A percentile compares a stretch with the other conserved stretches of the same genome.
Conservation (phyloP, 2,329 filamentous ascomycete genomes). For the Ophiostoma pallidulum region DNA sequence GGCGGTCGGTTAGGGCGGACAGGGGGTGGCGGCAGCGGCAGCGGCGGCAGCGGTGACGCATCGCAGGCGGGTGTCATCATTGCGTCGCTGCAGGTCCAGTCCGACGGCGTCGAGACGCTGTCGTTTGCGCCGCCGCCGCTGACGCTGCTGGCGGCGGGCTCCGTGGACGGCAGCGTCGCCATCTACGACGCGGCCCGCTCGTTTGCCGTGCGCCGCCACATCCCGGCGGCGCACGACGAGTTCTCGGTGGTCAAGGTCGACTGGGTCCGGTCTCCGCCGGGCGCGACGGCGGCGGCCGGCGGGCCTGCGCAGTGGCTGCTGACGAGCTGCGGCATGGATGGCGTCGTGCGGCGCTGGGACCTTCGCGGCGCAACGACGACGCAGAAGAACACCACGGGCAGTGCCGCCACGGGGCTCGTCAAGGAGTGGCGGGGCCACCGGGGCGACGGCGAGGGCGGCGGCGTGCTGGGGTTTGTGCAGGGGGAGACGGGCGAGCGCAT, state of each 20-base stretch:
- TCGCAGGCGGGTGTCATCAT: slow-evolving; percentile 53
- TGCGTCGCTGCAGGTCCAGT: slow-evolving; percentile 71
- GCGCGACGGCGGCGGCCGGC: neutral
- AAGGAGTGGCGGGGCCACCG: slow-evolving; percentile 88
- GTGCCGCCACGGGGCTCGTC: slow-evolving; percentile 59
- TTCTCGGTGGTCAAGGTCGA: slow-evolving; percentile 88
- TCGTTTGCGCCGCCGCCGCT: slow-evolving; percentile 47
- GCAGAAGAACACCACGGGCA: slow-evolving; percentile 19
- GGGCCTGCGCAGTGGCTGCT: slow-evolving; percentile 48
- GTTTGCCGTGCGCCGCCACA: slow-evolving; percentile 77
- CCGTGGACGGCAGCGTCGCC: slow-evolving; percentile 67
- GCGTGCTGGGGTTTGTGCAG: slow-evolving; percentile 86
- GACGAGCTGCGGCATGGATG: slow-evolving; percentile 86
- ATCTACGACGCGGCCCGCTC: slow-evolving; percentile 80
- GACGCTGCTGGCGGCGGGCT: slow-evolving; percentile 53
- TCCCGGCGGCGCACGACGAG: slow-evolving; percentile 76
- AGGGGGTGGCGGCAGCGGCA: slow-evolving; percentile 26
- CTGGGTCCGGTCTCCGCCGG: slow-evolving; percentile 46
- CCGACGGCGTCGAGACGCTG: slow-evolving; percentile 66
- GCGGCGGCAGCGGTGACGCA: slow-evolving; percentile 22
- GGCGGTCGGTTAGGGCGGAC: slow-evolving; percentile 26
- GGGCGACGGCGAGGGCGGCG: slow-evolving; percentile 75
- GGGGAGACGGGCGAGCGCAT: slow-evolving; percentile 62
- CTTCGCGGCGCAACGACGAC: slow-evolving; percentile 37
- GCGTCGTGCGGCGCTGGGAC: slow-evolving; percentile 85